Percentiles rank a stretch among this genome's conserved stretches.
These are phyloP conservation scores for Saccharomyces hybrid DNA, from an alignment of 1,139 yeast genomes.

Conservation along the genomic window DNA sequence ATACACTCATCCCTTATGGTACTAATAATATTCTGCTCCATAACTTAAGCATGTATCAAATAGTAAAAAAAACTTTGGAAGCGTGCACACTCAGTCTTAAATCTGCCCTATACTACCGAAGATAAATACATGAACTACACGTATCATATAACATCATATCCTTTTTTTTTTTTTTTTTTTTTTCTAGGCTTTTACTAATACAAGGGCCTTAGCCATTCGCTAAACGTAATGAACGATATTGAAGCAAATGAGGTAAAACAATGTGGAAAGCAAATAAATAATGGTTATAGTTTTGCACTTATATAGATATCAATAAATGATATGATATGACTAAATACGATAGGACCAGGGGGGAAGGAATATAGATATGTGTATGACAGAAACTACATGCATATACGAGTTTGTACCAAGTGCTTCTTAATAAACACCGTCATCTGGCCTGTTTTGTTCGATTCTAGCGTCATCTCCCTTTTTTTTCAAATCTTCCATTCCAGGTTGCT, in stretches of 20 bases:
- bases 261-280: background rate
- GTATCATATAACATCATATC: background rate
- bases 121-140: background rate
- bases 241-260: background rate
- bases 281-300: background rate
- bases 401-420: conserved; percentile 4
- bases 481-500: conserved; percentile 17
- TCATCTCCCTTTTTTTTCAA: conserved; percentile 27
- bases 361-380: background rate
- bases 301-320: background rate
- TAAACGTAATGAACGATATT: background rate
- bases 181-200: background rate
- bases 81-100: background rate
- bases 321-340: background rate
- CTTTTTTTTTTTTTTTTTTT: background rate
- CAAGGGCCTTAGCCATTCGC: background rate
- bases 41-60: background rate
- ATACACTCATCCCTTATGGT: conserved; percentile 10
- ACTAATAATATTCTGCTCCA: conserved; percentile 1
- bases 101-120: background rate
- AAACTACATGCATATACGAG: background rate
- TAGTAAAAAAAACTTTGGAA: background rate
- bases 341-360: background rate
- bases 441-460: conserved; percentile 29
- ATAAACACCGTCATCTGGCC: conserved; percentile 33